phyloP scores from a whole-genome alignment of 1,284 basidiomycete genomes.

The Inonotus hispidus region DNA sequence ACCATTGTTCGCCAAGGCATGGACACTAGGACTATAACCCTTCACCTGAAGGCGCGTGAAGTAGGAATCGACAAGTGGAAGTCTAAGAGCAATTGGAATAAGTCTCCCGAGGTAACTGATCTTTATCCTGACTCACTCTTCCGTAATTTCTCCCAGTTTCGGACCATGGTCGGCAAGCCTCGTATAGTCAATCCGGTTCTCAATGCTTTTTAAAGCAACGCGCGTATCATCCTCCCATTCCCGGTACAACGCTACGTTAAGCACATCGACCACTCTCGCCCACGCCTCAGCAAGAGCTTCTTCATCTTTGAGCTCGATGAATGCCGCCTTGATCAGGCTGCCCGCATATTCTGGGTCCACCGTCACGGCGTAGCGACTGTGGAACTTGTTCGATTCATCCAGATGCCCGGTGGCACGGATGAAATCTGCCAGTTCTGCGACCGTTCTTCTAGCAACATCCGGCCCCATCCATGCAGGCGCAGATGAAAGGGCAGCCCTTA shows the following conservation, averaged over 20 bases:
- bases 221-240: constrained; percentile 83
- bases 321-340: constrained; percentile 67
- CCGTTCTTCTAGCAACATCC: constrained; percentile 50
- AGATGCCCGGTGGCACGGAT: constrained; percentile 52
- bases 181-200: constrained; percentile 74
- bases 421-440: constrained; percentile 65
- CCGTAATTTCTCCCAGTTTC: constrained; percentile 76
- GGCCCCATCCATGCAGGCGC: constrained; percentile 52
- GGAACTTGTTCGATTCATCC: constrained; percentile 51
- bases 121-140: constrained; percentile 45
- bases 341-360: constrained; percentile 60
- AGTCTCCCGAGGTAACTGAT: not conserved
- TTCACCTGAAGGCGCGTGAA: constrained; percentile 77
- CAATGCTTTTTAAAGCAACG: constrained; percentile 68
- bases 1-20: constrained; percentile 93
- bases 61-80: constrained; percentile 81
- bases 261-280: constrained; percentile 71
- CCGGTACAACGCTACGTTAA: constrained; percentile 84
- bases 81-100: constrained; percentile 37
- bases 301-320: constrained; percentile 45
- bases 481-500: constrained; percentile 47
- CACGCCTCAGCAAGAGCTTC: constrained; percentile 65
- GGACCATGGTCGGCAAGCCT: constrained; percentile 81
- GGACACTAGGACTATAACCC: constrained; percentile 59
- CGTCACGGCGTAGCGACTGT: constrained; percentile 61